Evolutionary conservation across 306 rosid species (phyloP).

Genomic region (Casuarina glauca): DNA sequence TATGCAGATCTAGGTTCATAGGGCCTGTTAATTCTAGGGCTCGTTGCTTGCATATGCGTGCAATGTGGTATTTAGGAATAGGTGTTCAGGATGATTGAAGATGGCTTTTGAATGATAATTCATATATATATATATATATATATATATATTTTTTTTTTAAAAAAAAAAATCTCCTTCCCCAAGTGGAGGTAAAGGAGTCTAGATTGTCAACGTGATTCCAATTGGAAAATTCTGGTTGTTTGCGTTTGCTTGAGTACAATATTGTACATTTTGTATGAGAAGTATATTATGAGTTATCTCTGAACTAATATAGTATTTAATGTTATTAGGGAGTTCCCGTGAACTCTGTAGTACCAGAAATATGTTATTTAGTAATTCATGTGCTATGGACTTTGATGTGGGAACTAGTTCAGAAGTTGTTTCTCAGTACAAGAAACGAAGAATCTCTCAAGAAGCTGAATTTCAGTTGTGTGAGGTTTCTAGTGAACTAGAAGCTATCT

Average conservation of each 20-base stretch:
- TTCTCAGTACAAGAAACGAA: constrained; percentile 49
- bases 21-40: constrained; percentile 12
- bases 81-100: background rate
- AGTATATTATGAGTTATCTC: background rate
- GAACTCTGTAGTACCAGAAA: constrained; percentile 17
- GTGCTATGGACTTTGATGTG: constrained; percentile 40
- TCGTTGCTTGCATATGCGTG: background rate
- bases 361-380: constrained; percentile 24
- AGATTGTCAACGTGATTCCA: background rate
- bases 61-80: background rate
- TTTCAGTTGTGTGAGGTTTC: constrained; percentile 28
- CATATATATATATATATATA: too few relatives aligned
- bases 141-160: too few relatives aligned
- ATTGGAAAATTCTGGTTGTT: background rate
- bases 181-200: background rate
- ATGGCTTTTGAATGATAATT: background rate
- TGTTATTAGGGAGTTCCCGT: constrained; percentile 22
- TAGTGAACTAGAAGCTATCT: constrained; percentile 36
- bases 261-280: background rate
- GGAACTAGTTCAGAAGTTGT: constrained; percentile 33
- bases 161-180: background rate
- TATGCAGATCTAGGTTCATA: background rate
- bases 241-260: background rate
- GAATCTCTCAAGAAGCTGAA: constrained; percentile 31
- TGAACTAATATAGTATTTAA: background rate